Evolutionary conservation across 495 filamentous ascomycete species (phyloP).

Genomic region (Hyaloscypha finlandica): DNA sequence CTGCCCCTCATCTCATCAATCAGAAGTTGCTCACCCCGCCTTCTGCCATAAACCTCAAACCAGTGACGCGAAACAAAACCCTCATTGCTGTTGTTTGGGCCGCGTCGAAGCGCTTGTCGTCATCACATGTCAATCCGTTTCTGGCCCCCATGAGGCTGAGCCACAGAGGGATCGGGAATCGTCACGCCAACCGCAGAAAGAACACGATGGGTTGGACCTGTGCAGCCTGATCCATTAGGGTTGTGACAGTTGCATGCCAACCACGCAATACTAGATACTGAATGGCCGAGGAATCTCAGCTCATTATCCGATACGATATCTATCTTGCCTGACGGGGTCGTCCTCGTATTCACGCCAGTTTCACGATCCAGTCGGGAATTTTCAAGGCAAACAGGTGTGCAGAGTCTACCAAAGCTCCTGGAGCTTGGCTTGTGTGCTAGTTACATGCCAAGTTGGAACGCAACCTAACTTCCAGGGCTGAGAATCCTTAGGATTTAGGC

Average conservation of each 20-base stretch:
- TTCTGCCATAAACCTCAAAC: conserved; percentile 9
- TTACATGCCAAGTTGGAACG: no score
- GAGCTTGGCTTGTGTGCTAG: no score
- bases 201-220: background rate
- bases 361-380: no score
- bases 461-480: no score
- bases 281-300: no score
- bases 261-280: background rate
- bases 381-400: no score
- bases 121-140: conserved; percentile 18
- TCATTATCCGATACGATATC: no score
- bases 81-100: conserved; percentile 4
- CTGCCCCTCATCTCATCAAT: background rate
- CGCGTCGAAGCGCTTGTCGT: conserved; percentile 20
- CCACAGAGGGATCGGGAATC: background rate
- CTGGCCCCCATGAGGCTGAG: conserved; percentile 10
- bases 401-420: no score
- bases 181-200: background rate
- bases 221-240: no score
- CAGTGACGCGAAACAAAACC: conserved; percentile 4
- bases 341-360: no score
- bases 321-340: no score
- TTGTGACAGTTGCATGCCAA: background rate
- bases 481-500: no score
- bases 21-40: background rate